Percentiles rank a stretch among this genome's conserved stretches.
phyloP scores from a whole-genome alignment of 257 asterid genomes.

The Catharanthus roseus region DNA sequence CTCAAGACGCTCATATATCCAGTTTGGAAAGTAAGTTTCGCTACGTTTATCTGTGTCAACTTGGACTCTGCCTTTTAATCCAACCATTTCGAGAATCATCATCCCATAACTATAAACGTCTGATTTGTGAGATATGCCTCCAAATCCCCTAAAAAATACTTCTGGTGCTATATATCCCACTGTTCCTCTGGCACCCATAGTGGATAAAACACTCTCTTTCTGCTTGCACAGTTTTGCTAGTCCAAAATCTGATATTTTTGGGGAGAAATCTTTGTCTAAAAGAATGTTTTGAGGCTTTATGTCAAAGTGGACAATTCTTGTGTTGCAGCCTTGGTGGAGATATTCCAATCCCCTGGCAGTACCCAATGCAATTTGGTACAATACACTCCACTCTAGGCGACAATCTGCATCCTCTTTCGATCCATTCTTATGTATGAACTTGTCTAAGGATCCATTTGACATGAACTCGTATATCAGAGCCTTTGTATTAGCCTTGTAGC shows the following conservation, averaged over 20 bases:
- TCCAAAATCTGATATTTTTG: slow-evolving; percentile 36
- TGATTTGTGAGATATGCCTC: slow-evolving; percentile 22
- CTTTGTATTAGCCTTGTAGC: slow-evolving; percentile 26
- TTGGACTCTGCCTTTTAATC: slow-evolving; percentile 23
- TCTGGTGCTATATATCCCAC: slow-evolving; percentile 42
- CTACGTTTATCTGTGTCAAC: slow-evolving; percentile 2
- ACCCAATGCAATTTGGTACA: slow-evolving; percentile 26
- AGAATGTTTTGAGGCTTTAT: slow-evolving; percentile 39
- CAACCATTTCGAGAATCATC: slow-evolving; percentile 34
- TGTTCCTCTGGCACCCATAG: slow-evolving; percentile 31
- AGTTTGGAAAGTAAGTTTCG: slow-evolving; percentile 30
- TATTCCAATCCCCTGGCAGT: slow-evolving; percentile 37
- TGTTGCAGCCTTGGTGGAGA: slow-evolving; percentile 31
- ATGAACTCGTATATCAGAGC: slow-evolving; percentile 38
- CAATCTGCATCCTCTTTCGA: background rate
- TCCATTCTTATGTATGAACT: slow-evolving; percentile 12
- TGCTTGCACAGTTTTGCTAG: slow-evolving; percentile 28
- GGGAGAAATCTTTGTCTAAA: slow-evolving; percentile 26
- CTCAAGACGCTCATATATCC: slow-evolving; percentile 25
- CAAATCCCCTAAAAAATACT: slow-evolving; percentile 24
- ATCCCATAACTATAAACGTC: slow-evolving; percentile 30
- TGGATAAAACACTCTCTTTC: slow-evolving; percentile 30
- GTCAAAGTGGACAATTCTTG: slow-evolving; percentile 27
- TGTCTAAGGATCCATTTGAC: slow-evolving; percentile 36
- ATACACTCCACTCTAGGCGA: slow-evolving; percentile 11